These are phyloP conservation scores for Penicillium hordei DNA, from an alignment of 2,329 filamentous ascomycete species.

Conservation along the genomic window DNA sequence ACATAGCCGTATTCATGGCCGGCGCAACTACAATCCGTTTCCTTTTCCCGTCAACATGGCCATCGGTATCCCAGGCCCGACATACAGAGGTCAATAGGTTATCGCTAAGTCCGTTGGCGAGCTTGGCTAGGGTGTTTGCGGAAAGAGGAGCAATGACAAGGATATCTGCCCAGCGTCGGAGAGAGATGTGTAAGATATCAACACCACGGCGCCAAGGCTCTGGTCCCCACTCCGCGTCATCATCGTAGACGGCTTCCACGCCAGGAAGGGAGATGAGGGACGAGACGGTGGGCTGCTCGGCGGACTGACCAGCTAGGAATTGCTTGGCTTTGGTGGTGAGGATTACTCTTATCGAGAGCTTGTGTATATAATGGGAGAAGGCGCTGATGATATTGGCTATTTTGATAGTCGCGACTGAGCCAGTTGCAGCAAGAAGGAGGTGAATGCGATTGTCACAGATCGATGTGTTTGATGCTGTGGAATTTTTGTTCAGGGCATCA, in stretches of 20 bases:
- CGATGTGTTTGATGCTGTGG: not conserved
- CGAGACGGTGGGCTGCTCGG: constrained; percentile 69
- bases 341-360: constrained; percentile 74
- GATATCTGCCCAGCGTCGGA: constrained; percentile 74
- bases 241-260: constrained; percentile 75
- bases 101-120: constrained; percentile 72
- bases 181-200: constrained; percentile 80
- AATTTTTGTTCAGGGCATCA: not conserved
- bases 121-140: constrained; percentile 82
- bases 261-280: constrained; percentile 61
- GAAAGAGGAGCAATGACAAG: constrained; percentile 78
- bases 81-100: constrained; percentile 69
- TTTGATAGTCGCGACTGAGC: constrained; percentile 82
- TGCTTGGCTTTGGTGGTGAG: constrained; percentile 69
- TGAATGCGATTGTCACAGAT: constrained; percentile 3
- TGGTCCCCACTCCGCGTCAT: constrained; percentile 74
- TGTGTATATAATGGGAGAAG: constrained; percentile 41
- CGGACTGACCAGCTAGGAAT: constrained; percentile 73
- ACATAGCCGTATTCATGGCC: constrained; percentile 88
- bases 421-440: constrained; percentile 59
- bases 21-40: constrained; percentile 72
- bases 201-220: constrained; percentile 72
- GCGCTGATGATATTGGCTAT: constrained; percentile 60
- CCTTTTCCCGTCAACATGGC: constrained; percentile 53
- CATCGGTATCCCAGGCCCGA: constrained; percentile 77